A percentile compares a stretch with the other conserved stretches of the same genome.
These are phyloP conservation scores for Asterochloris erici DNA, from an alignment of 139 green algal genomes.

Conservation along the genomic window DNA sequence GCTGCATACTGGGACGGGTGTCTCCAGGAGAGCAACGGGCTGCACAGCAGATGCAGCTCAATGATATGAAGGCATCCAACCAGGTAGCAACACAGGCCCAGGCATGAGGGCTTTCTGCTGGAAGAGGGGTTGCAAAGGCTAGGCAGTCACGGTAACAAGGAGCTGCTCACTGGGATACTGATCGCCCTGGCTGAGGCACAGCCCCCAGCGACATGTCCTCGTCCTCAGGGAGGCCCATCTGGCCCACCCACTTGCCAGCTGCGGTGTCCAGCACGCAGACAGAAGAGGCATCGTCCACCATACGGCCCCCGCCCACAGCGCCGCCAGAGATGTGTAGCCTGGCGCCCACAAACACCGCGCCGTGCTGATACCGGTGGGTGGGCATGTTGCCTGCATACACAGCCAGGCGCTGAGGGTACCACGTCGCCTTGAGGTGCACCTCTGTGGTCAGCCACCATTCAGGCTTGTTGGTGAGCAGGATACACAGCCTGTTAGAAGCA, in stretches of 20 bases:
- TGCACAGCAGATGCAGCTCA: no score
- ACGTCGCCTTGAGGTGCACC: no score
- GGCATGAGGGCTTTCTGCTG: no score
- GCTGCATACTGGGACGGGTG: no score
- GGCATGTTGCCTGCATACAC: constrained; percentile 74
- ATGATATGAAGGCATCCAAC: no score
- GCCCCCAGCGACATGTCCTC: constrained; percentile 18
- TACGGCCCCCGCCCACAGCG: constrained; percentile 89
- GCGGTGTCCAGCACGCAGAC: constrained; percentile 89
- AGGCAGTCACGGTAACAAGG: no score
- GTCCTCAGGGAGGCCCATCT: background rate
- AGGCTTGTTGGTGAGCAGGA: background rate
- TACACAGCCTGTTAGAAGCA: no score
- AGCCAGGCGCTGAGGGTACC: no score
- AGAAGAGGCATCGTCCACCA: constrained; percentile 85
- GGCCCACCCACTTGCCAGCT: constrained; percentile 54
- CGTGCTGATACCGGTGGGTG: constrained; percentile 92
- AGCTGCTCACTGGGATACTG: constrained; percentile 5
- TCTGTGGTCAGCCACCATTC: background rate
- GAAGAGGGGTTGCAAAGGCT: no score
- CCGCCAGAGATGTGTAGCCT: constrained; percentile 94
- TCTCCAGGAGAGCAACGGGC: no score
- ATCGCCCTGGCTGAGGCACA: background rate
- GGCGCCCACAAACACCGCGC: constrained; percentile 91
- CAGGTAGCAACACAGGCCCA: no score